Base-by-base conservation (phyloP, 2,329 filamentous ascomycete species). In the Gliomastix tumulicola region DNA sequence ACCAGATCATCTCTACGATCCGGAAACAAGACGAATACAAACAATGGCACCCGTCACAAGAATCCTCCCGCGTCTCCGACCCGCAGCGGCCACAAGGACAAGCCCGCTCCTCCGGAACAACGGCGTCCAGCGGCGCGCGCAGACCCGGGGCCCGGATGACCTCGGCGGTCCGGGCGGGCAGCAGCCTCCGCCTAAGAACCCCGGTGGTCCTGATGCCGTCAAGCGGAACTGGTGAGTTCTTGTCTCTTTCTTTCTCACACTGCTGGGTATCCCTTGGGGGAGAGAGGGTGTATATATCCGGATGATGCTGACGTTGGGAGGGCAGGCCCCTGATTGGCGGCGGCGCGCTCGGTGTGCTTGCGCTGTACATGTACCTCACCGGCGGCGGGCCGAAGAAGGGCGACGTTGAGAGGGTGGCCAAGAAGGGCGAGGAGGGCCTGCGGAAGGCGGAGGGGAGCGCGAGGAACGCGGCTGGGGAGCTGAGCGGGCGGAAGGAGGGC, bases 151-250 rank as follows among this genome's bases (percentile, higher is more conserved):
- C 7, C n/a, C n/a, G 25, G n/a, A 32, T 2, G 49, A 53, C 13
- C 42, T 53, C 32, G 44, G 59, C 12, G 57, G 59, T 15, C 57
- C 57, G 3, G 57, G 57, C 2, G 53, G 49, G n/a, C 57, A 56
- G 22, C 39, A 52, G 38, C 45, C 49, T 4, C 41, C 44, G 2
- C 53, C 57, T 2, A 10, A 36, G 21, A 45, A 41, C 10, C 49
- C 56, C 0, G 52, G 50, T 7, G 55, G 51, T 4, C 44, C 49
- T 5, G 59, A 60, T 4, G 45, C 42, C 3, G 6, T 56, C 8
- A 48, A 49, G 30, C 48, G 51, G 5, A 60, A 60, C 34, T 60
- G 56, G 59, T 62, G 44, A 33, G 36, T 21, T 19, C 6, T 19
- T 16, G n/a, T n/a, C n/a, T n/a, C n/a, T n/a, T n/a, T n/a, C n/a